Evolutionary conservation across 192 early-diverging fungal species (phyloP), one percentile per base, ranked within the genome.

Genomic region (Entomortierella chlamydospora): DNA sequence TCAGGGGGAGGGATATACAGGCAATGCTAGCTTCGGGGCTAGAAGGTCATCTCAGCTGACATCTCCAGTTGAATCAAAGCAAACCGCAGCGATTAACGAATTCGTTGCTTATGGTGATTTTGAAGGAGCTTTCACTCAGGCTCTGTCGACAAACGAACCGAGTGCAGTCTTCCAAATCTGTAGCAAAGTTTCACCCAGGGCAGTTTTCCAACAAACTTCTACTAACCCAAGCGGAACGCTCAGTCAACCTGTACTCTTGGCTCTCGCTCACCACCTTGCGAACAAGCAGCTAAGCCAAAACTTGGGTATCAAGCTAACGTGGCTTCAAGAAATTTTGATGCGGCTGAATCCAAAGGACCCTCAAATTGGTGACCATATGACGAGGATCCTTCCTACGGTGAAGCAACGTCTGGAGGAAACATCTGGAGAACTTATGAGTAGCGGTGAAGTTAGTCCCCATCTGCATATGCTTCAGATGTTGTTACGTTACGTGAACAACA

Each of bases 211-310:
- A 43, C 60, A 43, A 23, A 64, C 73, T 33, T 53, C 57, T 12
- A 33, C 70, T 0, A 73, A 70, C 26, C 33, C 72, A 1, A 58
- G 51, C 20, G 76, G 68, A 0, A 61, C 76, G 5, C 29, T 86
- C 15, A 82, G 77, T 30, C 84, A 86, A 57, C 82, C 82, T 22
- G 84, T 86, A 7, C 53, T 86, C 15, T 49, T 86, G 34, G 83
- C 84, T 0, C 59, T 86, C 30, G 55, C 83, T 20, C 84, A 83
- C 42, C 73, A 86, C 28, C 65, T 86, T 11, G 70, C 82, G 9
- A 69, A 79, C 15, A 80, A 79, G 41, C 64, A 83, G 26, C 43
- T 83, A 22, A 56, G 71, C 47, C 79, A 80, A 25, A 76, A 82
- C 58, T 59, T 86, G 57, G 64, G 68, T 7, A 57, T 61, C 47